These are phyloP conservation scores for Apiotrichum siamense DNA, from an alignment of 1,284 basidiomycete species.

Conservation along the genomic window DNA sequence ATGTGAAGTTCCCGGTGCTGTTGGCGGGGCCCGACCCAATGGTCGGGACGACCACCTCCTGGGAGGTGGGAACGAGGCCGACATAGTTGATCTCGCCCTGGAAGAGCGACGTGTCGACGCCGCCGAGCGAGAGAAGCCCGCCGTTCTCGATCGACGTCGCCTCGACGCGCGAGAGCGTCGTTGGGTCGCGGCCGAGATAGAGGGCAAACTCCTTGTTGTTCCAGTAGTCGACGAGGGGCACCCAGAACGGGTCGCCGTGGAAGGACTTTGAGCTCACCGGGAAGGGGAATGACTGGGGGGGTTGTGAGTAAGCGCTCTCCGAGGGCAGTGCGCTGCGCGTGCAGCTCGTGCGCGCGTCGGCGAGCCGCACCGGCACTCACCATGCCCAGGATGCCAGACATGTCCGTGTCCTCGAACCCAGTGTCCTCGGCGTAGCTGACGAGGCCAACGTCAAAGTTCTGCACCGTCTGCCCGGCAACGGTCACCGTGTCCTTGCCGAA, in stretches of 20 bases:
- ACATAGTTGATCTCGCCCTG: neutral
- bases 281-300: neutral
- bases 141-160: neutral
- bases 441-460: neutral
- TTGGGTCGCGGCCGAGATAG: neutral
- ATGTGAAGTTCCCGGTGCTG: too few relatives aligned
- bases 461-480: neutral
- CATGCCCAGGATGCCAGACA: slow-evolving; percentile 1
- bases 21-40: neutral
- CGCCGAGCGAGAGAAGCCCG: neutral
- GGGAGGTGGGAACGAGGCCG: neutral
- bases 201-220: slow-evolving; percentile 1
- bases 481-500: neutral
- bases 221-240: neutral
- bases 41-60: too few relatives aligned
- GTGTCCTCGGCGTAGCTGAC: neutral
- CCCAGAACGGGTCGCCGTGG: slow-evolving; percentile 1
- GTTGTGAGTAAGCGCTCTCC: too few relatives aligned
- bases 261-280: neutral
- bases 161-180: neutral
- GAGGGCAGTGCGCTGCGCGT: too few relatives aligned
- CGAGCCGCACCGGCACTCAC: neutral
- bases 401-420: neutral
- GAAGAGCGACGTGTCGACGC: neutral
- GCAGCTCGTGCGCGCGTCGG: too few relatives aligned